These are phyloP conservation scores for Colletotrichum sp. DNA, from an alignment of 2,329 filamentous ascomycete species.

Conservation along the genomic window DNA sequence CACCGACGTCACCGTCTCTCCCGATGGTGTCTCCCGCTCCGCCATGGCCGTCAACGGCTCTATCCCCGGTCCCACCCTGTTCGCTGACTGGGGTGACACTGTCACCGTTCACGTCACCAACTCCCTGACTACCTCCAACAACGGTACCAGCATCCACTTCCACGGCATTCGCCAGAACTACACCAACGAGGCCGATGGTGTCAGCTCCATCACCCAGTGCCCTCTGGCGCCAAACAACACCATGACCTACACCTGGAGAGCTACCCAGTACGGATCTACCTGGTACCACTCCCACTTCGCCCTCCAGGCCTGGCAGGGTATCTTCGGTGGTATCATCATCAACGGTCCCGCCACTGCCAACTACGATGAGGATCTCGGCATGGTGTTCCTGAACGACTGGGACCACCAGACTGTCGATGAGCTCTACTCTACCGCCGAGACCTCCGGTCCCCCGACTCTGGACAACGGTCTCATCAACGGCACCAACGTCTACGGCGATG, in stretches of 20 bases:
- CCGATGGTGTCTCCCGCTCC: conserved; percentile 49
- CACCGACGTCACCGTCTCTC: conserved; percentile 41
- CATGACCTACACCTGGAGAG: conserved; percentile 62
- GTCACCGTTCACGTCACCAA: conserved; percentile 53
- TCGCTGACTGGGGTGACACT: conserved; percentile 51
- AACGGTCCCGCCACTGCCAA: conserved; percentile 62
- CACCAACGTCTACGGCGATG: conserved; percentile 38
- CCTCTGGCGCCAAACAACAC: conserved; percentile 55
- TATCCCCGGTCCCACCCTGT: conserved; percentile 64
- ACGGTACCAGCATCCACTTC: conserved; percentile 58
- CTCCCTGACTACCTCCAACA: conserved; percentile 45
- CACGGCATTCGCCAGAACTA: conserved; percentile 63
- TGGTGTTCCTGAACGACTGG: conserved; percentile 65
- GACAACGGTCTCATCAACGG: conserved; percentile 53
- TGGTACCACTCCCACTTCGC: conserved; percentile 69
- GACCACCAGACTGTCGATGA: conserved; percentile 48
- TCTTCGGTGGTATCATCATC: conserved; percentile 65
- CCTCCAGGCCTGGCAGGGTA: conserved; percentile 51
- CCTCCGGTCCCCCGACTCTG: conserved; percentile 36
- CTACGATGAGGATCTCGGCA: conserved; percentile 69
- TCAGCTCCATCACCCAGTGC: conserved; percentile 53
- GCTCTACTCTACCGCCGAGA: conserved; percentile 32
- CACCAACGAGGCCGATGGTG: conserved; percentile 62
- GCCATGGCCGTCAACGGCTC: conserved; percentile 58
- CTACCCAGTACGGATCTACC: conserved; percentile 57